Evolutionary conservation across 2,329 filamentous ascomycete genomes (phyloP).

Genomic region (Fusarium newnesense): DNA sequence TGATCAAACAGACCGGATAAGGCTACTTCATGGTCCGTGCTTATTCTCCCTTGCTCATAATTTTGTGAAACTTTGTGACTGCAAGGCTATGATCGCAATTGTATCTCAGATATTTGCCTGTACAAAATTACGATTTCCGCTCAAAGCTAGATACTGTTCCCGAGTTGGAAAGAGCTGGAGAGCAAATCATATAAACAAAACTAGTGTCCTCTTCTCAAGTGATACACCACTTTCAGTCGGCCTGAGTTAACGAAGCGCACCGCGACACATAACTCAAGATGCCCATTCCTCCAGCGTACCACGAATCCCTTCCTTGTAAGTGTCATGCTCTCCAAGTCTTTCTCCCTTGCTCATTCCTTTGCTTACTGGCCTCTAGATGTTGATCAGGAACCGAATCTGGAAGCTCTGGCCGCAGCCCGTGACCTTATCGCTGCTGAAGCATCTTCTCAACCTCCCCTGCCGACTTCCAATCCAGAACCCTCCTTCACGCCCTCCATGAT

Average conservation of each 20-base stretch:
- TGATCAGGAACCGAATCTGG: constrained; percentile 74
- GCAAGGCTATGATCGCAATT: constrained; percentile 16
- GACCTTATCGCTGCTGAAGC: constrained; percentile 75
- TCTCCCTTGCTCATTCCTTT: background rate
- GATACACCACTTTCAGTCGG: too few species aligned
- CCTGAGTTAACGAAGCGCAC: background rate
- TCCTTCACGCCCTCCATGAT: constrained; percentile 74
- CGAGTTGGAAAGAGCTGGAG: background rate
- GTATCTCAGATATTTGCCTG: background rate
- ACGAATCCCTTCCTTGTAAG: constrained; percentile 85
- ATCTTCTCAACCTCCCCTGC: constrained; percentile 61
- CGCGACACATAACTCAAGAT: constrained; percentile 34
- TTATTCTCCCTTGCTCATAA: background rate
- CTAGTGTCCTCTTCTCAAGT: background rate
- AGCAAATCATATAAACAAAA: too few species aligned
- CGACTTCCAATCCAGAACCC: constrained; percentile 59
- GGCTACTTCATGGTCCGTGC: constrained; percentile 34
- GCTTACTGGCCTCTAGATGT: constrained; percentile 70
- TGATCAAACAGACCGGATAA: constrained; percentile 5
- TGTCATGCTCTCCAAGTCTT: background rate
- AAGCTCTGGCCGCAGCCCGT: constrained; percentile 73
- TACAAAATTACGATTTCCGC: background rate
- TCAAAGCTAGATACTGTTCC: background rate
- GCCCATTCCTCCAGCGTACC: constrained; percentile 57
- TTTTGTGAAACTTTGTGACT: constrained; percentile 13